Conservation (phyloP, 176 grass and related monocot genomes). For the Cenchrus fungigraminus region DNA sequence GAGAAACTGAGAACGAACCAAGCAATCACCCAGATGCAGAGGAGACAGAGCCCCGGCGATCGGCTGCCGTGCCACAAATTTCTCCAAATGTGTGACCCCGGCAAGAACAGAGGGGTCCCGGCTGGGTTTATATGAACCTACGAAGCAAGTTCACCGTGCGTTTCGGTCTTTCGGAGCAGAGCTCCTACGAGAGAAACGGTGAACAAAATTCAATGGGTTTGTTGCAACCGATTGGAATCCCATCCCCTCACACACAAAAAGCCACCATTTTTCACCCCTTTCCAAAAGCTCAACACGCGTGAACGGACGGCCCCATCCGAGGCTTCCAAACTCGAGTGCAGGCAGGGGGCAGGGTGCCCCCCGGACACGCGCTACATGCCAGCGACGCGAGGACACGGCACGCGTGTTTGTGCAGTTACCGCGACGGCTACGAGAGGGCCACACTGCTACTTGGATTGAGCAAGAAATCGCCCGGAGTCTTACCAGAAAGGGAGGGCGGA, state of each 20-base stretch:
- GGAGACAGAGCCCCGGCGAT: neutral
- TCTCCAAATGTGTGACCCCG: neutral
- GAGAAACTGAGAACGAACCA: neutral
- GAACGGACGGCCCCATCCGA: slow-evolving; percentile 25
- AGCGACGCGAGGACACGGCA: neutral
- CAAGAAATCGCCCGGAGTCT: slow-evolving; percentile 24
- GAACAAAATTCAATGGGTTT: slow-evolving; percentile 48
- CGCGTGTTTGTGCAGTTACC: neutral
- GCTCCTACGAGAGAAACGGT: neutral
- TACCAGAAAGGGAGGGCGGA: slow-evolving; percentile 36
- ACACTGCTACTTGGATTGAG: neutral
- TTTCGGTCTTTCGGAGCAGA: neutral
- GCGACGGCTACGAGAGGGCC: neutral
- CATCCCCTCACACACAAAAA: neutral
- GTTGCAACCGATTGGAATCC: slow-evolving; percentile 55
- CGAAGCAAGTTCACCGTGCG: slow-evolving; percentile 5
- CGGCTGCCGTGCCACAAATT: slow-evolving; percentile 3
- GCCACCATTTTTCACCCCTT: neutral
- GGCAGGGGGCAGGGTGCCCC: neutral
- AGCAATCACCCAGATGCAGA: slow-evolving; percentile 29
- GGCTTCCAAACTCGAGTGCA: neutral
- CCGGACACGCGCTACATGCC: slow-evolving; percentile 30
- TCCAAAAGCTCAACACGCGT: slow-evolving; percentile 32
- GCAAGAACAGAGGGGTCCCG: slow-evolving; percentile 1
- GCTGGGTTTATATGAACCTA: neutral